Evolutionary conservation across 805 yeast species (phyloP).

Genomic region (Ogataea trehalophila): DNA sequence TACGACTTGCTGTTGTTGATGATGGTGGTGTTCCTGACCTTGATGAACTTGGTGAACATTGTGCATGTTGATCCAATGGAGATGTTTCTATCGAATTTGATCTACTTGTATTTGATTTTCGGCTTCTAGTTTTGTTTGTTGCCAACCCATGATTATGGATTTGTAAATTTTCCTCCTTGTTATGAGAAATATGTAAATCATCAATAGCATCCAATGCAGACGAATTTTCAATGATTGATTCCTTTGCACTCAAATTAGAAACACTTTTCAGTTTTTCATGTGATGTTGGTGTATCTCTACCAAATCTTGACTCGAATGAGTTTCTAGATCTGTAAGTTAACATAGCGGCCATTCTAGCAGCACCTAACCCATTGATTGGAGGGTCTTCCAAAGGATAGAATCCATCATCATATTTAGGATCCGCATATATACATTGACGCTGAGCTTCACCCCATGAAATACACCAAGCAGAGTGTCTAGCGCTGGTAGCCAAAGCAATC

Average conservation of each 20-base stretch:
- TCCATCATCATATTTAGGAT: conserved; percentile 90
- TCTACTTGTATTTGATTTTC: conserved; percentile 24
- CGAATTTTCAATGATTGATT: conserved; percentile 7
- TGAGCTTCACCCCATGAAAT: conserved; percentile 99
- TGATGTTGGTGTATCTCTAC: conserved; percentile 63
- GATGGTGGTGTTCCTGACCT: conserved; percentile 1
- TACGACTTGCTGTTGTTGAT: conserved; percentile 22
- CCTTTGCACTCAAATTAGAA: background rate
- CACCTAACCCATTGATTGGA: conserved; percentile 83
- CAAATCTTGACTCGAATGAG: conserved; percentile 86
- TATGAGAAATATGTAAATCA: background rate
- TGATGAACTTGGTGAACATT: conserved; percentile 10
- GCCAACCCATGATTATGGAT: conserved; percentile 78
- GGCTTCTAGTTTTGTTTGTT: conserved; percentile 6
- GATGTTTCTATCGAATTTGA: conserved; percentile 26
- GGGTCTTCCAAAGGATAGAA: conserved; percentile 75
- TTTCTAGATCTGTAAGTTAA: conserved; percentile 89
- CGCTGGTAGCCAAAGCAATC: conserved; percentile 88
- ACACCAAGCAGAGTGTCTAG: conserved; percentile 97
- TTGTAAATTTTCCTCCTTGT: conserved; percentile 58
- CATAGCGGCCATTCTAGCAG: conserved; percentile 96
- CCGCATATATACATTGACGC: conserved; percentile 91
- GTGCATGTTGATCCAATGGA: conserved; percentile 26
- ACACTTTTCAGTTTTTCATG: conserved; percentile 21
- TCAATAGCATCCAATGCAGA: conserved; percentile 5